These are phyloP conservation scores for Seminavis robusta DNA, from an alignment of 108 stramenopile species.

Conservation along the genomic window DNA sequence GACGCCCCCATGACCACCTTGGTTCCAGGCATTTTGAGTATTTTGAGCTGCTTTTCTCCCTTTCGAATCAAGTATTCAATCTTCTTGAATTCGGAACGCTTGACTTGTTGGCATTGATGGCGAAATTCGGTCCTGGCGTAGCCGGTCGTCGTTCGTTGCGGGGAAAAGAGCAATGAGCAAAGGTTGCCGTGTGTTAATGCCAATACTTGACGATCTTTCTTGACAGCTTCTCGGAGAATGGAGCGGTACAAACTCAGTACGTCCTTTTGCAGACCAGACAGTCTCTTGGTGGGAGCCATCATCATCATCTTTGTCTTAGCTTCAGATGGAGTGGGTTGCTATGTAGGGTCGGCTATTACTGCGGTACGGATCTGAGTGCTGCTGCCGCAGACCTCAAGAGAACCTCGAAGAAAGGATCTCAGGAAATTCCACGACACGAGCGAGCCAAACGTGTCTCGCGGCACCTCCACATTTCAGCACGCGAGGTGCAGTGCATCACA, in stretches of 20 bases:
- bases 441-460: too few relatives aligned
- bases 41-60: slow-evolving; percentile 73
- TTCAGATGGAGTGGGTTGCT: too few relatives aligned
- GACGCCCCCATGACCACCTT: slow-evolving; percentile 55
- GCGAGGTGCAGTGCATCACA: too few relatives aligned
- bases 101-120: slow-evolving; percentile 38
- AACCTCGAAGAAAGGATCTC: too few relatives aligned
- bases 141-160: slow-evolving; percentile 25
- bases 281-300: too few relatives aligned
- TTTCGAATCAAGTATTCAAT: slow-evolving; percentile 80
- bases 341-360: too few relatives aligned
- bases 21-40: slow-evolving; percentile 83
- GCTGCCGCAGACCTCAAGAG: too few relatives aligned
- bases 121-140: slow-evolving; percentile 72
- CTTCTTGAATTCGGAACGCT: slow-evolving; percentile 64
- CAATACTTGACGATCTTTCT: slow-evolving; percentile 49
- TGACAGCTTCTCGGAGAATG: slow-evolving; percentile 62
- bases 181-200: background rate
- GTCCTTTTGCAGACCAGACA: slow-evolving; percentile 81
- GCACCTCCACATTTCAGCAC: too few relatives aligned
- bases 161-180: background rate
- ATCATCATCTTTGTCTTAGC: too few relatives aligned
- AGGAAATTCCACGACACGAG: too few relatives aligned
- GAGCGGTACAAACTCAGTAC: slow-evolving; percentile 67
- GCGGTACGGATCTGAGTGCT: too few relatives aligned